Percentiles rank a stretch among this genome's conserved stretches.
These are phyloP conservation scores for Penicillium expansum DNA, from an alignment of 2,329 filamentous ascomycete genomes.

Conservation along the genomic window DNA sequence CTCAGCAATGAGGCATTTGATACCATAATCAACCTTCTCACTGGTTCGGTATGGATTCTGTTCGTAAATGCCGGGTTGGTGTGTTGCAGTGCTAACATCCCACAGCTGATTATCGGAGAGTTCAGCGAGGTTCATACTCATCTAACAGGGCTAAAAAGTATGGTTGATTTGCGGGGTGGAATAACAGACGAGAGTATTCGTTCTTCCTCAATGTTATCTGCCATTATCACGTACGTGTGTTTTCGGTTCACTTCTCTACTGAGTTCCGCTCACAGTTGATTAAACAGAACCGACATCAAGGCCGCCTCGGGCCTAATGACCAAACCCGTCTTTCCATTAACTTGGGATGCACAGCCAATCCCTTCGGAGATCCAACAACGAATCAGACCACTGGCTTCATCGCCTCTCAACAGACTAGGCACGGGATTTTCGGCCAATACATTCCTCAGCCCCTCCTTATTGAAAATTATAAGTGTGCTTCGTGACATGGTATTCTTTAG, in stretches of 20 bases:
- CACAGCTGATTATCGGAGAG: constrained; percentile 37
- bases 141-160: constrained; percentile 36
- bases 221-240: constrained; percentile 30
- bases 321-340: constrained; percentile 35
- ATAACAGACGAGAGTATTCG: constrained; percentile 28
- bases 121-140: constrained; percentile 42
- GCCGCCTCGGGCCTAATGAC: constrained; percentile 34
- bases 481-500: constrained; percentile 36
- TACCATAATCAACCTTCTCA: constrained; percentile 39
- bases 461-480: constrained; percentile 26
- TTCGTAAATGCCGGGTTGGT: background rate
- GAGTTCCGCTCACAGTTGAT: constrained; percentile 4
- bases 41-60: constrained; percentile 32
- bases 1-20: constrained; percentile 37
- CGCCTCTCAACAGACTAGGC: constrained; percentile 26
- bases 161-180: constrained; percentile 40
- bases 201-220: constrained; percentile 25
- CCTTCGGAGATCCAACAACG: constrained; percentile 26
- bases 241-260: background rate
- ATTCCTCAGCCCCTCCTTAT: constrained; percentile 29
- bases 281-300: constrained; percentile 34
- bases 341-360: constrained; percentile 33
- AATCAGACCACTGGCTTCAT: constrained; percentile 28
- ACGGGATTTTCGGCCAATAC: constrained; percentile 29
- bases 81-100: constrained; percentile 9